Evolutionary conservation across 2,329 filamentous ascomycete genomes (phyloP).

Genomic region (Nannizzia gypsea): DNA sequence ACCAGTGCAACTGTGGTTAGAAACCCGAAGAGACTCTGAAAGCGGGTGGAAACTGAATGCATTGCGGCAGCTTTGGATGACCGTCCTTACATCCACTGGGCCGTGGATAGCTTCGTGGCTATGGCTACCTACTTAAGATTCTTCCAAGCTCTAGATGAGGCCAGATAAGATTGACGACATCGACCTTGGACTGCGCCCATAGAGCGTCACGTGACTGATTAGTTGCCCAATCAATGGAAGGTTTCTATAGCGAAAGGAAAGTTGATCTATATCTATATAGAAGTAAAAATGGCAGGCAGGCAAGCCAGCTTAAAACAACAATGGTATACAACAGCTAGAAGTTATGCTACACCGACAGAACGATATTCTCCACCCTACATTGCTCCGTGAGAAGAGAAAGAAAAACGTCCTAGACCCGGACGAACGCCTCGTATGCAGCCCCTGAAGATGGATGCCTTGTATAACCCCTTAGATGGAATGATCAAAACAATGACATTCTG

Average conservation of each 20-base stretch:
- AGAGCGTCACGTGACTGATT: not conserved
- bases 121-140: too few species aligned
- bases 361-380: not conserved
- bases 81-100: not conserved
- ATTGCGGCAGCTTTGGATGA: conserved; percentile 42
- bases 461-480: not conserved
- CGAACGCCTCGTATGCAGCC: not conserved
- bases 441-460: not conserved
- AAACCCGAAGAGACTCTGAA: conserved; percentile 92
- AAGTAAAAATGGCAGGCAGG: too few species aligned
- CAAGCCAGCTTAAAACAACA: not conserved
- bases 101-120: not conserved
- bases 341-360: not conserved
- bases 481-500: not conserved
- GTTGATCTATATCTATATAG: too few species aligned
- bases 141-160: not conserved
- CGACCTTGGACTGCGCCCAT: not conserved
- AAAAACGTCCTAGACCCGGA: not conserved
- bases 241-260: too few species aligned
- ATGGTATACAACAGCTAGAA: not conserved
- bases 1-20: conserved; percentile 88
- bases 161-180: not conserved
- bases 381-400: not conserved
- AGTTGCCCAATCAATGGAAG: too few species aligned
- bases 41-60: conserved; percentile 74